Base-by-base conservation (phyloP, 768 basidiomycete genomes). In the Mrakia frigida region DNA sequence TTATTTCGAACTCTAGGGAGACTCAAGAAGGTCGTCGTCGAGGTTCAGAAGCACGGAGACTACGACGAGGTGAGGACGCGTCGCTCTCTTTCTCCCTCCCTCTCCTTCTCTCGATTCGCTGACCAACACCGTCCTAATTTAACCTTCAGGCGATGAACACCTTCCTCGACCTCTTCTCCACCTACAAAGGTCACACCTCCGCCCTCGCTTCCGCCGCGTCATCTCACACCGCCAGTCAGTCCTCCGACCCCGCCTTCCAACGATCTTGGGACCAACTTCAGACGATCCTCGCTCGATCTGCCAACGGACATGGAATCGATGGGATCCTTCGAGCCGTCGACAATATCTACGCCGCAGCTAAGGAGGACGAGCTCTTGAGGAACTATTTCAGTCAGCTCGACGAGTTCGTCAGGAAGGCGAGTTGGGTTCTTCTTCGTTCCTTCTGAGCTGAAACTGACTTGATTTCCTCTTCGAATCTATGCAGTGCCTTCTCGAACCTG, bases 11-110 rank as follows among this genome's bases (percentile, higher is more conserved):
- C 56, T 25, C 9, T 25, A 56, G 56, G 56, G 56, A 56, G 96
- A 13, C 87, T 89, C 9, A 98, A 98, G 87, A 98, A 97, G 88
- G 91, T 90, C 52, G 88, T 97, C 72, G 87, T 95, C 75, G 95
- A 98, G 81, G 94, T 92, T 82, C 94, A 97, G 84, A 90, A 90
- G 81, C 94, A 96, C 84, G 87, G 89, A 72, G 73, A 78, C 37
- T 78, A 78, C 73, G 77, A 78, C 31, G 77, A 56, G n/a, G 56
- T 56, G 43, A 2, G 25, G 43, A 11, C 43, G 43, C 43, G 43
- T 43, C 43, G 39, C 39, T 5, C 11, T 14, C 10, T 43, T 9
- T 2, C 2, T 28, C 10, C 25, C n/a, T 28, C n/a, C 13, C 56
- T 56, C 18, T 25, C 56, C 25, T 56, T 9, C 56, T 28, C 9